Base-by-base conservation (phyloP, 164 flowering plant species). In the Berberis thunbergii region DNA sequence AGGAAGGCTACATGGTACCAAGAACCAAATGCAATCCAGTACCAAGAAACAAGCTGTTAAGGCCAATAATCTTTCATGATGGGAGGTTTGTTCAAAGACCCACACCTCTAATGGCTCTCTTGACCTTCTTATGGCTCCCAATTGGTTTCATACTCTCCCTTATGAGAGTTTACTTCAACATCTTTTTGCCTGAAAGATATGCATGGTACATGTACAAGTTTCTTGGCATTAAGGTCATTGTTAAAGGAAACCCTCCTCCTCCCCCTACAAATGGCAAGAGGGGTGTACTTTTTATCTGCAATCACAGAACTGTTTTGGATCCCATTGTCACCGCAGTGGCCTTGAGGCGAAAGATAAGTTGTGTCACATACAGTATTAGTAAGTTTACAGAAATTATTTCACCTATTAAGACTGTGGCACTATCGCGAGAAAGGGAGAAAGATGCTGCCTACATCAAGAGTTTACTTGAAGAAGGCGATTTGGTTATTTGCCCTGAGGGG, bases 401-500 rank as follows among this genome's bases (percentile, higher is more conserved):
- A 0, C 97, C 97, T 0, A 90, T 90, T 45, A 82, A 81, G 60
- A 81, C 97, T 9, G 93, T 90, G 13, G 87, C 93, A 0, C 53
- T 90, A 54, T 75, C 95, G 1, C 67, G 97, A 52, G 89, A 87
- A 48, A 56, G 95, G 6, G 89, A 80, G 26, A 77, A 71, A 45
- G 97, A 90, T 54, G 95, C 95, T 0, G 83, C 78, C 0, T 69
- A 78, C 45, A 85, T 90, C 67, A 83, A 81, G 70, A 64, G 74
- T 0, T 54, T 87, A 63, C 78, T 90, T 0, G 77, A 84, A 39
- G 85, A 86, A 52, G 97, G 95, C 0, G 97, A 88, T 60, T 46
- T 90, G 42, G 93, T 85, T 3, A 84, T 90, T 26, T 90, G 97
- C 67, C 95, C 97, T 0, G 97, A 90, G 54, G 97, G 97, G 5